Evolutionary conservation across 108 stramenopile species (phyloP).

Genomic region (Cyclotella atomus): DNA sequence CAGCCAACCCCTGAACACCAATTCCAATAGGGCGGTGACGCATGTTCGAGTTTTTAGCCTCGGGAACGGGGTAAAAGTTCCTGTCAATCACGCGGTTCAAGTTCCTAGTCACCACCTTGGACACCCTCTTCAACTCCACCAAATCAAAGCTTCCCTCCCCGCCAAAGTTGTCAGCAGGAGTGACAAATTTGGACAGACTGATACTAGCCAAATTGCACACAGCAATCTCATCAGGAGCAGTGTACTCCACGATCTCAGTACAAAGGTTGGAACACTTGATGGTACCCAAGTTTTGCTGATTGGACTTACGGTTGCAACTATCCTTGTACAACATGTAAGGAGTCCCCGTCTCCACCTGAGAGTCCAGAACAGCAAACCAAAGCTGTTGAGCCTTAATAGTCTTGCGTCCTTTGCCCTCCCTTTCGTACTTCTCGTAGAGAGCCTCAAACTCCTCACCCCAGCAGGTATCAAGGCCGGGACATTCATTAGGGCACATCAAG

Average conservation of each 20-base stretch:
- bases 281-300: conserved; percentile 98
- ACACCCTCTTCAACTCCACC: conserved; percentile 81
- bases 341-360: conserved; percentile 99
- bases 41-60: conserved; percentile 90
- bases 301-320: conserved; percentile 96
- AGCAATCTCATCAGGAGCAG: conserved; percentile 97
- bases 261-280: conserved; percentile 98
- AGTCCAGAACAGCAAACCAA: conserved; percentile 98
- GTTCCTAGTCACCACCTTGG: conserved; percentile 96
- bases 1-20: conserved; percentile 99
- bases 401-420: conserved; percentile 89
- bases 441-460: conserved; percentile 92
- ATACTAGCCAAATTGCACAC: conserved; percentile 99
- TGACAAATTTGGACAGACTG: conserved; percentile 93
- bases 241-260: conserved; percentile 99
- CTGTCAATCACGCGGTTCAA: conserved; percentile 98
- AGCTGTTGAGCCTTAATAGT: conserved; percentile 96
- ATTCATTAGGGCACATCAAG: conserved; percentile 95
- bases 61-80: conserved; percentile 97
- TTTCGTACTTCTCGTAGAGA: conserved; percentile 95
- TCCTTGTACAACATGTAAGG: conserved; percentile 99
- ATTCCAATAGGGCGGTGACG: conserved; percentile 99
- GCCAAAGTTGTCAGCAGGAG: conserved; percentile 54
- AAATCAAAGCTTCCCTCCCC: conserved; percentile 79
- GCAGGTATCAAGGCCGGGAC: conserved; percentile 91